These are phyloP conservation scores for Phycomyces nitens DNA, from an alignment of 192 early-diverging fungal genomes.

Conservation along the genomic window DNA sequence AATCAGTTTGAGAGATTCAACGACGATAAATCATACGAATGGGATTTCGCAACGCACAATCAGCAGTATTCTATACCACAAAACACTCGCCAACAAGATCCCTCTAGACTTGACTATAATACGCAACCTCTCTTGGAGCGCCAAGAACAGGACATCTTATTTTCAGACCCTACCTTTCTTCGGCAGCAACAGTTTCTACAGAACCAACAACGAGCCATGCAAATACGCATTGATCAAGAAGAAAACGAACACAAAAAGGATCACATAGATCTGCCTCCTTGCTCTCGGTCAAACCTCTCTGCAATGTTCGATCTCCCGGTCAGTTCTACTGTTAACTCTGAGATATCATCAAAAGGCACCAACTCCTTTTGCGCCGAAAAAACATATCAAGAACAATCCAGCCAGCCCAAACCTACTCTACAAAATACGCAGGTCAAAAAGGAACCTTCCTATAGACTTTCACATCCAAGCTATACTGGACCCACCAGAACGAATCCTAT, in stretches of 20 bases:
- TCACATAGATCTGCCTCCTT: constrained; percentile 4
- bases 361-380: too few species aligned
- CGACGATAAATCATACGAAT: background rate
- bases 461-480: background rate
- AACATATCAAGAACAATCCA: background rate
- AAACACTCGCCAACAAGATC: background rate
- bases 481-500: constrained; percentile 7
- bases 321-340: too few species aligned
- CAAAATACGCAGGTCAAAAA: background rate
- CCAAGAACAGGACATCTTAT: constrained; percentile 18
- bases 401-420: background rate
- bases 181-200: constrained; percentile 27
- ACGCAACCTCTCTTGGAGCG: background rate
- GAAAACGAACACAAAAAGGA: constrained; percentile 4
- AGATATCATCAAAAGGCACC: too few species aligned
- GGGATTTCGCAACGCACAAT: too few species aligned
- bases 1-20: background rate
- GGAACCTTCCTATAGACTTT: background rate
- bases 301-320: constrained; percentile 17
- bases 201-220: constrained; percentile 25
- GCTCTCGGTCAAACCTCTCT: constrained; percentile 12
- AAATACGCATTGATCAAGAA: constrained; percentile 14
- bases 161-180: constrained; percentile 23
- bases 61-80: background rate
- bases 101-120: background rate